phyloP scores from a whole-genome alignment of 768 basidiomycete species.

The Xanthoconium stramineum region DNA sequence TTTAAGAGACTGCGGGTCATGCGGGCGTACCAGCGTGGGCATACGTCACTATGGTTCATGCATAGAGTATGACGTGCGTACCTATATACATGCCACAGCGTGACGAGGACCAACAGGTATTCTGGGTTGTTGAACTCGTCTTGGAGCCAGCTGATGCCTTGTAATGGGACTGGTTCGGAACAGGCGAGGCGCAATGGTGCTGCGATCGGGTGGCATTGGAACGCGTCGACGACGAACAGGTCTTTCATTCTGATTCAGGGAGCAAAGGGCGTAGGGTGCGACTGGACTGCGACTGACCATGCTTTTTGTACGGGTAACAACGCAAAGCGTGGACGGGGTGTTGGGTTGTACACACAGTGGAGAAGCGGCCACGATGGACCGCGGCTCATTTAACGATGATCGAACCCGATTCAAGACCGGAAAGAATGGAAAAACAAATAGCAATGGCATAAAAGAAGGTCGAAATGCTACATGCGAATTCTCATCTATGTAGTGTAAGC shows the following conservation, averaged over 20 bases:
- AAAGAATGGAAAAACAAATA: not conserved
- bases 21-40: too few species aligned
- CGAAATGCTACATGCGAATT: slow-evolving; percentile 19
- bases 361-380: not conserved
- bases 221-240: not conserved
- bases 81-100: slow-evolving; percentile 80
- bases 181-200: not conserved
- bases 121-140: slow-evolving; percentile 53
- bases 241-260: not conserved
- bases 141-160: slow-evolving; percentile 37
- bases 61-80: slow-evolving; percentile 23
- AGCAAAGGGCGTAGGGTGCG: not conserved
- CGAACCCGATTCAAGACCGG: not conserved
- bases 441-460: slow-evolving; percentile 11
- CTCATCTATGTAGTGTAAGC: slow-evolving; percentile 1
- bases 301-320: slow-evolving; percentile 3
- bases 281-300: not conserved
- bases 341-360: too few species aligned
- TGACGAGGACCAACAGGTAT: slow-evolving; percentile 69
- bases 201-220: not conserved
- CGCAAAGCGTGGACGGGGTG: not conserved
- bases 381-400: too few species aligned
- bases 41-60: too few species aligned
- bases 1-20: not conserved
- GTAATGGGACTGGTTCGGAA: not conserved